Conservation (phyloP, 306 rosid genomes). For the Boehmeria nivea region DNA sequence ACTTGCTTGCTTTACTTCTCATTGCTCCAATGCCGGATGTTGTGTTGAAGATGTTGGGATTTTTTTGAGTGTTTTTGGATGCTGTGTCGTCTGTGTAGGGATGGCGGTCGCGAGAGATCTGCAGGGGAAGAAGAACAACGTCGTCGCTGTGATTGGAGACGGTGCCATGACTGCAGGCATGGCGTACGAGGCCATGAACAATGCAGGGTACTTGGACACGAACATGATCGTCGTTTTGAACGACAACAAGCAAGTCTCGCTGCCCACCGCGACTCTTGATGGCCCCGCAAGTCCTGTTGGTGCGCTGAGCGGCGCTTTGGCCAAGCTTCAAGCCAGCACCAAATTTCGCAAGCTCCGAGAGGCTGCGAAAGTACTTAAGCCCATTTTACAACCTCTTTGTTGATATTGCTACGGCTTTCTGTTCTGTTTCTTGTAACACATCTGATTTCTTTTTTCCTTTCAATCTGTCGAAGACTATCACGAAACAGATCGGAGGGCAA, state of each 20-base stretch:
- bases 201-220: conserved; percentile 76
- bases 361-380: conserved; percentile 65
- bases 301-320: conserved; percentile 66
- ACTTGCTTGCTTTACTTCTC: neutral
- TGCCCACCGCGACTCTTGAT: conserved; percentile 90
- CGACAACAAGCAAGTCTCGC: conserved; percentile 92
- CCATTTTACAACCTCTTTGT: neutral
- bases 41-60: no score
- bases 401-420: neutral
- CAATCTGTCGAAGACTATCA: conserved; percentile 40
- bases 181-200: conserved; percentile 96
- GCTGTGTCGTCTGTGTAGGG: conserved; percentile 38
- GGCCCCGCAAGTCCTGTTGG: conserved; percentile 96
- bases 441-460: conserved; percentile 15
- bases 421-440: conserved; percentile 1
- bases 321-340: conserved; percentile 82
- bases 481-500: conserved; percentile 60
- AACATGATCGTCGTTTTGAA: conserved; percentile 80
- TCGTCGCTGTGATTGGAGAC: conserved; percentile 89
- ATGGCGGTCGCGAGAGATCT: conserved; percentile 96
- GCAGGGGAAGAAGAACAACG: conserved; percentile 59
- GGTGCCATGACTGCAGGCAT: conserved; percentile 98
- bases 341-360: conserved; percentile 70
- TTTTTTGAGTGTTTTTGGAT: no score
- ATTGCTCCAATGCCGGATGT: neutral